Evolutionary conservation across 768 basidiomycete species (phyloP).

Genomic region (Trametopsis cervina): DNA sequence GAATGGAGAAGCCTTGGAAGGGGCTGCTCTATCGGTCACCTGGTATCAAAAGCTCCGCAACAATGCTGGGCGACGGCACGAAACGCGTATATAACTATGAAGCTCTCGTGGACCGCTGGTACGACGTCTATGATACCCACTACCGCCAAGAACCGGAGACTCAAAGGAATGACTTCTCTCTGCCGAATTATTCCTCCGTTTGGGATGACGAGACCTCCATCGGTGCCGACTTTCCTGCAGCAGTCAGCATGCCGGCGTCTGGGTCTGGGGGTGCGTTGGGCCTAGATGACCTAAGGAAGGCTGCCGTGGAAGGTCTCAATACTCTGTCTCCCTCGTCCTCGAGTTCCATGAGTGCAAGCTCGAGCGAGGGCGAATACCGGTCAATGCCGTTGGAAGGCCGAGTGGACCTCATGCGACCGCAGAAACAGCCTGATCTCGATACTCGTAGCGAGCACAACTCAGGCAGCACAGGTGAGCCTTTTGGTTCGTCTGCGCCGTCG

Average conservation of each 20-base stretch:
- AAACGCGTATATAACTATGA: conserved; percentile 66
- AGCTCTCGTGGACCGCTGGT: conserved; percentile 88
- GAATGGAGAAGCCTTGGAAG: conserved; percentile 93
- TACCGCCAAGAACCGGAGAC: conserved; percentile 55
- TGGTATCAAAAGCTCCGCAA: conserved; percentile 29
- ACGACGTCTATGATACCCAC: conserved; percentile 80
- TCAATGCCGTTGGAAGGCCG: conserved; percentile 84
- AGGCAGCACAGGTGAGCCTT: neutral
- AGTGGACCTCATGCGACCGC: conserved; percentile 76
- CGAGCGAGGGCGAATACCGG: conserved; percentile 65
- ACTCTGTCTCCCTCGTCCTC: conserved; percentile 4
- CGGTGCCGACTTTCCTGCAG: conserved; percentile 23
- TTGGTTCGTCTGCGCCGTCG: neutral
- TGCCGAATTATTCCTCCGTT: conserved; percentile 60
- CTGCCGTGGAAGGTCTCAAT: conserved; percentile 53
- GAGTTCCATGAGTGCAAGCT: conserved; percentile 4
- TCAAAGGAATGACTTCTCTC: conserved; percentile 46
- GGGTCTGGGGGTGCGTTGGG: conserved; percentile 35
- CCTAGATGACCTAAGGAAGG: conserved; percentile 56
- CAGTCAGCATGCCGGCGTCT: conserved; percentile 8
- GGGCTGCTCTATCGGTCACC: conserved; percentile 65
- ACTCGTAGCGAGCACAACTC: neutral
- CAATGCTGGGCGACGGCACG: conserved; percentile 26
- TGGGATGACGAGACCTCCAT: conserved; percentile 57
- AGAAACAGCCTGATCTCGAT: conserved; percentile 11